Conservation (phyloP, 1,284 basidiomycete species). For the Naganishia liquefaciens region DNA sequence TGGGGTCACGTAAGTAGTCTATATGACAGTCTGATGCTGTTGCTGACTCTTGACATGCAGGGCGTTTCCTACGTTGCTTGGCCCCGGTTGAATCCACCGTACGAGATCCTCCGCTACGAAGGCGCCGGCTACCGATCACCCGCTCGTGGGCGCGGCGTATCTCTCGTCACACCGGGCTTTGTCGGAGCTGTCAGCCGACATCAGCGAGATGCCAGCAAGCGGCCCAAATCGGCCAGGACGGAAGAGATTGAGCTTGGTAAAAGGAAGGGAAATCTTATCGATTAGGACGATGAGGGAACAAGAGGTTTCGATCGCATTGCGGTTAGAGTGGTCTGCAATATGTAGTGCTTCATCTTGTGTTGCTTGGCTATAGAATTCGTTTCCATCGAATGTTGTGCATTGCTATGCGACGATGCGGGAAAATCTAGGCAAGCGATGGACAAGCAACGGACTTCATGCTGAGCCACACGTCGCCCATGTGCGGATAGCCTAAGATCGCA, state of each 20-base stretch:
- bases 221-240: slow-evolving; percentile 36
- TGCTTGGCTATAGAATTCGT: neutral
- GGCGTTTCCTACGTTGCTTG: slow-evolving; percentile 77
- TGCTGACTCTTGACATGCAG: slow-evolving; percentile 34
- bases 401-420: neutral
- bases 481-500: too few relatives aligned
- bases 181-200: slow-evolving; percentile 43
- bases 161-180: slow-evolving; percentile 47
- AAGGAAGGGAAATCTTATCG: slow-evolving; percentile 54
- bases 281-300: slow-evolving; percentile 36
- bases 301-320: neutral
- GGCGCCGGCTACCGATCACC: slow-evolving; percentile 81
- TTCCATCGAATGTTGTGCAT: neutral
- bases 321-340: too few relatives aligned
- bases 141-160: slow-evolving; percentile 71
- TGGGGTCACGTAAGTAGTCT: slow-evolving; percentile 61
- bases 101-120: slow-evolving; percentile 79
- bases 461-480: neutral
- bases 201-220: slow-evolving; percentile 40
- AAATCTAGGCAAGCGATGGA: neutral
- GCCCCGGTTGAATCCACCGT: slow-evolving; percentile 84
- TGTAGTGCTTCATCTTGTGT: too few relatives aligned
- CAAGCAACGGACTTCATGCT: neutral
- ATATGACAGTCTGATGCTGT: neutral
- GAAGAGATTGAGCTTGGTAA: slow-evolving; percentile 51